Base-by-base conservation (phyloP, 768 basidiomycete species). In the Calocybe gangraenosa region DNA sequence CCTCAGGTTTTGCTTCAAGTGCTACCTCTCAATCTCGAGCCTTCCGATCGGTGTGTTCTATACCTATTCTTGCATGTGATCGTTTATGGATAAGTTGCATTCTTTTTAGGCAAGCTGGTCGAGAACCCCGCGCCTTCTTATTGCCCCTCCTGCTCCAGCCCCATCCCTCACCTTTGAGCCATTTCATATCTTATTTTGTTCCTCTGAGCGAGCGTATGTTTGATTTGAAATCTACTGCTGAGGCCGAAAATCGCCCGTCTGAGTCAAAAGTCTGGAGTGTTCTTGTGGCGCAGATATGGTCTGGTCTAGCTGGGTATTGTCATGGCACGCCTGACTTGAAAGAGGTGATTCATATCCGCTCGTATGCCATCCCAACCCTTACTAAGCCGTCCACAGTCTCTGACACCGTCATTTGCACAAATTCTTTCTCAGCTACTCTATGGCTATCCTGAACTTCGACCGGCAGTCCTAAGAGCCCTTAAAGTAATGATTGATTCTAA, bases 251-350 rank as follows among this genome's bases (percentile, higher is more conserved):
- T 10, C 79, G 82, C 30, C 76, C 75, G 40, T 82, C 87, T 0
- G 93, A 98, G 64, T 88, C 87, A 11, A 99, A 98, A 65, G 84
- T 98, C 30, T 99, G 92, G 91, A 87, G 81, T 52, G 92, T 95
- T 9, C 76, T 98, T 36, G 82, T 97, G 18, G 83, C 85, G 8
- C 96, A 99, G 63, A 81, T 95, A 15, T 99, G 96, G 96, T 73
- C 81, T 19, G 90, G 94, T 19, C 76, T 98, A 32, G 81, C 82
- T 5, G 92, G 93, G 1, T 99, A 98, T 67, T 95, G 92, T 62
- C 81, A 84, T 60, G 81, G 81, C 19, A 75, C 88, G 10, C 57
- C 72, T n/a, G 89, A 97, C 62, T 66, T 96, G 32, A 69, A 76
- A 53, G 67, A 81, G 68, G 92, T 84, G 52, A 55, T 68, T 63